Evolutionary conservation across 139 green algal genomes (phyloP).

Genomic region (Micromonas pusilla): DNA sequence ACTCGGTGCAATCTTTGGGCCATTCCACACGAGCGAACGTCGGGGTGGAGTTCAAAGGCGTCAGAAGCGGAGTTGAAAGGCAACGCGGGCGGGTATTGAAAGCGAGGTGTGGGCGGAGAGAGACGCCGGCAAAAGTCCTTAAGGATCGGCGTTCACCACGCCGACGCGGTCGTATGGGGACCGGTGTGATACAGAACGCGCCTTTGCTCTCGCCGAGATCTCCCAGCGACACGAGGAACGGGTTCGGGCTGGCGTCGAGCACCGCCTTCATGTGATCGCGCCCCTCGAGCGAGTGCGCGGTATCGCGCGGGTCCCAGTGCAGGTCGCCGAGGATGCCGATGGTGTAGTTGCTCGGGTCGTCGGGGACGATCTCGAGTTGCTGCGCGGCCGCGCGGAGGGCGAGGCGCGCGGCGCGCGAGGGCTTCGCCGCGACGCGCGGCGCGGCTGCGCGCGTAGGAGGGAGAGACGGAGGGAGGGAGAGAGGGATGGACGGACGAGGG

Average conservation of each 20-base stretch:
- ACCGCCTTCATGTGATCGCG: conserved; percentile 28
- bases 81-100: too few species aligned
- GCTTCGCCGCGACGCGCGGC: background rate
- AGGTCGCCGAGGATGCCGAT: conserved; percentile 29
- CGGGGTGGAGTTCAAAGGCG: too few species aligned
- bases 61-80: too few species aligned
- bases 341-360: conserved; percentile 22
- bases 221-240: conserved; percentile 29
- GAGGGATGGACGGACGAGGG: too few species aligned
- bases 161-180: too few species aligned
- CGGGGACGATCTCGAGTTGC: background rate
- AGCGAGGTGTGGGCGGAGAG: too few species aligned
- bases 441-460: too few species aligned
- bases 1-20: conserved; percentile 29
- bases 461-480: too few species aligned
- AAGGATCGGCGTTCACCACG: too few species aligned
- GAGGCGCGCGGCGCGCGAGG: background rate
- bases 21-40: too few species aligned
- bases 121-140: too few species aligned
- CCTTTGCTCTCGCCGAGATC: conserved; percentile 26
- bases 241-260: conserved; percentile 21
- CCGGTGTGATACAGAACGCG: too few species aligned
- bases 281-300: conserved; percentile 24
- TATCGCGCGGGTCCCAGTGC: conserved; percentile 27
- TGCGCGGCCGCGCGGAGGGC: background rate